phyloP scores from a whole-genome alignment of 352 stramenopile species.

The Phytopythium helicoides region DNA sequence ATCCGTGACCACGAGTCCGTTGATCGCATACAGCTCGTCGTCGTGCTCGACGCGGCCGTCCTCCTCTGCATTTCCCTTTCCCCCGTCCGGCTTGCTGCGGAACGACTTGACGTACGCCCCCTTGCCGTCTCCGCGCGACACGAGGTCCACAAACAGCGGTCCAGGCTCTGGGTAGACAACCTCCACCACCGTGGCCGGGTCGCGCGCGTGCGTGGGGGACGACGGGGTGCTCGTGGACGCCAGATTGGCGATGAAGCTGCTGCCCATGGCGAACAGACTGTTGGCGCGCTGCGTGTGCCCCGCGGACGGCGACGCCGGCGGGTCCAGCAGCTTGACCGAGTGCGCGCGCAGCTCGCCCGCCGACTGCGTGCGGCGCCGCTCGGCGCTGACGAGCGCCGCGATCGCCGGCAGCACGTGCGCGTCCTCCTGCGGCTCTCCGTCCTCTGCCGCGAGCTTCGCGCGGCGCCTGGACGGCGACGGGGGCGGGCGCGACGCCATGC shows the following conservation, averaged over 20 bases:
- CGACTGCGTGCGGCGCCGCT: slow-evolving; percentile 57
- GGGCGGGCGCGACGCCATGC: neutral
- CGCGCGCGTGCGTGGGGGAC: slow-evolving; percentile 14
- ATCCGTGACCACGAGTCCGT: slow-evolving; percentile 51
- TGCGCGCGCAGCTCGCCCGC: slow-evolving; percentile 35
- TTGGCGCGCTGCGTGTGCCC: slow-evolving; percentile 17
- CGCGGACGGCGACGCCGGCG: slow-evolving; percentile 1
- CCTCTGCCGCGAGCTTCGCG: neutral
- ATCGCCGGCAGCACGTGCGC: slow-evolving; percentile 1
- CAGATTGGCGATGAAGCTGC: slow-evolving; percentile 40
- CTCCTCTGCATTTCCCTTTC: slow-evolving; percentile 53
- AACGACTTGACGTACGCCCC: slow-evolving; percentile 77
- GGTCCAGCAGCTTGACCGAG: slow-evolving; percentile 5
- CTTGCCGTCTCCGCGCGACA: slow-evolving; percentile 61
- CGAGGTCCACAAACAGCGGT: slow-evolving; percentile 71
- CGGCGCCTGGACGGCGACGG: slow-evolving; percentile 1
- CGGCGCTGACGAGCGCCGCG: slow-evolving; percentile 1
- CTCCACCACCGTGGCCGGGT: slow-evolving; percentile 26
- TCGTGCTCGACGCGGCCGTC: slow-evolving; percentile 49
- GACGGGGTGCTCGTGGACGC: slow-evolving; percentile 23
- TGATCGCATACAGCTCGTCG: slow-evolving; percentile 73
- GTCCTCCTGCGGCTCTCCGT: neutral
- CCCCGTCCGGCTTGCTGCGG: slow-evolving; percentile 50
- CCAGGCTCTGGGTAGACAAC: slow-evolving; percentile 51
- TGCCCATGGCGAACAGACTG: slow-evolving; percentile 38